These are phyloP conservation scores for Posidonia australis DNA, from an alignment of 106 monocot species.

Conservation along the genomic window DNA sequence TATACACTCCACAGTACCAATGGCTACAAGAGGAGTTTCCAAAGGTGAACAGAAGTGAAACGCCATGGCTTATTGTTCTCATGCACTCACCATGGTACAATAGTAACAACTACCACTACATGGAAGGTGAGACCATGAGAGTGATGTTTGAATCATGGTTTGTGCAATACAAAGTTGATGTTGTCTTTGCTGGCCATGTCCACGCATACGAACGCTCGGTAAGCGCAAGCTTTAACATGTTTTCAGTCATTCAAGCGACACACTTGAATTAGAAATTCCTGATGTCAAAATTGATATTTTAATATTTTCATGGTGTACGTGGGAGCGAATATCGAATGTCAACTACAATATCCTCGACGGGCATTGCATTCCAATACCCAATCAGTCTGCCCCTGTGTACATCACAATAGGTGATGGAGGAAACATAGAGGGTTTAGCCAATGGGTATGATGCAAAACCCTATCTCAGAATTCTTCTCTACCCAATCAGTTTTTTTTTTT, in stretches of 20 bases:
- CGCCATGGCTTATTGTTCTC: slow-evolving; percentile 82
- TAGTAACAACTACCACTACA: slow-evolving; percentile 85
- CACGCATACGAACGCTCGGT: slow-evolving; percentile 29
- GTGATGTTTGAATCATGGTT: slow-evolving; percentile 78
- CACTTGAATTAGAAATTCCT: too few species aligned
- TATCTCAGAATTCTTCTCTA: too few species aligned
- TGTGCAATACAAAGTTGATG: slow-evolving; percentile 74
- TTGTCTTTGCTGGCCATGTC: slow-evolving; percentile 50
- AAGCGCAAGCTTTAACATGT: neutral
- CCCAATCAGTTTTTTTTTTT: too few species aligned
- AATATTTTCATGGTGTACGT: neutral
- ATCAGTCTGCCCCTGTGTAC: slow-evolving; percentile 20
- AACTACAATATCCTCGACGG: slow-evolving; percentile 19
- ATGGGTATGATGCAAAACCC: slow-evolving; percentile 5
- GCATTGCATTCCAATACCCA: slow-evolving; percentile 6
- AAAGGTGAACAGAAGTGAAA: slow-evolving; percentile 71
- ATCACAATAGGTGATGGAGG: slow-evolving; percentile 27
- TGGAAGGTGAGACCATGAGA: slow-evolving; percentile 86
- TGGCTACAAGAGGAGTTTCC: slow-evolving; percentile 37
- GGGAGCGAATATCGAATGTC: slow-evolving; percentile 17
- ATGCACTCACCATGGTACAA: slow-evolving; percentile 88
- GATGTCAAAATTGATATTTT: neutral
- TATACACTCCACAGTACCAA: slow-evolving; percentile 26
- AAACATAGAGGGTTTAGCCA: slow-evolving; percentile 19
- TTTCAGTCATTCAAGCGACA: too few species aligned